Conservation (phyloP, 306 rosid genomes). For the Boehmeria nivea region DNA sequence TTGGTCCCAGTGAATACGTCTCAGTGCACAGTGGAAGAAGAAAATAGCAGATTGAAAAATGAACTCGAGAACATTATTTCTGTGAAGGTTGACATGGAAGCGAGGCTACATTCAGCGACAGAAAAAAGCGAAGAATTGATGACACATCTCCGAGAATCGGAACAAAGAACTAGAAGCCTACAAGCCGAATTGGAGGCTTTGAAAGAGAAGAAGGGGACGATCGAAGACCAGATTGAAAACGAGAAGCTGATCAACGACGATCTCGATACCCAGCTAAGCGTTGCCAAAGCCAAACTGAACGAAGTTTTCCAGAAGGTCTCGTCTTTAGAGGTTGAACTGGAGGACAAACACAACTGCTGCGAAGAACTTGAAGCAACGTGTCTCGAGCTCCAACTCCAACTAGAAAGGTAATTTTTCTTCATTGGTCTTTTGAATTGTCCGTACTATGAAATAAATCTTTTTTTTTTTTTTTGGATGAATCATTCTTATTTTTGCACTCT, state of each 20-base stretch:
- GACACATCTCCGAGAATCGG: constrained; percentile 51
- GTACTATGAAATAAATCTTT: too few relatives aligned
- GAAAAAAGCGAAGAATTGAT: constrained; percentile 39
- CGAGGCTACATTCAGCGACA: constrained; percentile 31
- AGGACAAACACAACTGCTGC: constrained; percentile 55
- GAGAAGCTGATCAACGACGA: constrained; percentile 37
- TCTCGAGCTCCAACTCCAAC: constrained; percentile 82
- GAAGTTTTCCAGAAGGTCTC: constrained; percentile 56
- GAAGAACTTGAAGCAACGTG: constrained; percentile 78
- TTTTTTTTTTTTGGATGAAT: constrained; percentile 3
- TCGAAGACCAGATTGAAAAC: constrained; percentile 42
- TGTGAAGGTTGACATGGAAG: constrained; percentile 44
- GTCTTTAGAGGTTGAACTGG: constrained; percentile 65
- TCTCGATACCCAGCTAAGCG: constrained; percentile 42
- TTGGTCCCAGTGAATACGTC: constrained; percentile 18
- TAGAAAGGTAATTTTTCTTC: constrained; percentile 53
- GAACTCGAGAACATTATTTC: constrained; percentile 43
- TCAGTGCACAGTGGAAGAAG: constrained; percentile 35
- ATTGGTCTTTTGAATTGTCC: too few relatives aligned
- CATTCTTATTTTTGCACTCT: constrained; percentile 20
- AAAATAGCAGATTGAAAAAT: constrained; percentile 42
- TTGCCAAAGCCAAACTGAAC: constrained; percentile 49
- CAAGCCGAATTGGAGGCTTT: constrained; percentile 45
- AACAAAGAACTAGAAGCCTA: constrained; percentile 37
- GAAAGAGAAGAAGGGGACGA: constrained; percentile 37